Evolutionary conservation across 495 filamentous ascomycete species (phyloP).

Genomic region (Aspergillus funiculosus): DNA sequence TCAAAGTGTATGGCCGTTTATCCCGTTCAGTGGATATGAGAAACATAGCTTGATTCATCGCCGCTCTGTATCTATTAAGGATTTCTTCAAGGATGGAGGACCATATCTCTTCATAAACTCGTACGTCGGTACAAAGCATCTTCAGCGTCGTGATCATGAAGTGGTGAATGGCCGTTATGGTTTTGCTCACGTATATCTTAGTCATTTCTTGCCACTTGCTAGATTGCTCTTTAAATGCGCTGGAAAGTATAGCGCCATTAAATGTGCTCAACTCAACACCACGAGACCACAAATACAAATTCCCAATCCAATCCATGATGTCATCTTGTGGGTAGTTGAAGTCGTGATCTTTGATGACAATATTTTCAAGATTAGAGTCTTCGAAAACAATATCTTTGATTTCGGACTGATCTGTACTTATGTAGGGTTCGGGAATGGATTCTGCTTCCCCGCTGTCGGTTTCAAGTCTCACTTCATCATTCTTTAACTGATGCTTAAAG

Average conservation of each 20-base stretch:
- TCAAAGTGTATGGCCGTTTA: conserved; percentile 41
- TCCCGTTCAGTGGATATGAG: conserved; percentile 46
- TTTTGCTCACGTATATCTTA: conserved; percentile 37
- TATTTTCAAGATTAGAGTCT: too few species aligned
- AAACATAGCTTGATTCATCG: conserved; percentile 38
- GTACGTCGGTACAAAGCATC: conserved; percentile 32
- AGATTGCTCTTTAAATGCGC: conserved; percentile 49
- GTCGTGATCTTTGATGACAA: too few species aligned
- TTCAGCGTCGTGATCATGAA: conserved; percentile 40
- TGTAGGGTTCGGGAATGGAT: too few species aligned
- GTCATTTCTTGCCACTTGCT: conserved; percentile 47
- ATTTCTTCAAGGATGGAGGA: conserved; percentile 39
- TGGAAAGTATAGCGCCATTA: conserved; percentile 34
- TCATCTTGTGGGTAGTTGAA: too few species aligned
- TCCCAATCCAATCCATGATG: conserved; percentile 29
- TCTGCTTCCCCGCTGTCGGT: too few species aligned
- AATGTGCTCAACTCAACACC: conserved; percentile 40
- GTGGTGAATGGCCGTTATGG: conserved; percentile 40
- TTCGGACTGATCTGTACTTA: too few species aligned
- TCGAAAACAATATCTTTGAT: too few species aligned
- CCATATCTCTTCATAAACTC: conserved; percentile 33
- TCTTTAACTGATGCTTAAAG: too few species aligned
- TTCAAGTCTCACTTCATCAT: too few species aligned
- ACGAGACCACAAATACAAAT: conserved; percentile 23
- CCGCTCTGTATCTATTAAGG: conserved; percentile 33